Base-by-base conservation (phyloP, 208 protist genomes). In the Acanthamoeba rhysodes region DNA sequence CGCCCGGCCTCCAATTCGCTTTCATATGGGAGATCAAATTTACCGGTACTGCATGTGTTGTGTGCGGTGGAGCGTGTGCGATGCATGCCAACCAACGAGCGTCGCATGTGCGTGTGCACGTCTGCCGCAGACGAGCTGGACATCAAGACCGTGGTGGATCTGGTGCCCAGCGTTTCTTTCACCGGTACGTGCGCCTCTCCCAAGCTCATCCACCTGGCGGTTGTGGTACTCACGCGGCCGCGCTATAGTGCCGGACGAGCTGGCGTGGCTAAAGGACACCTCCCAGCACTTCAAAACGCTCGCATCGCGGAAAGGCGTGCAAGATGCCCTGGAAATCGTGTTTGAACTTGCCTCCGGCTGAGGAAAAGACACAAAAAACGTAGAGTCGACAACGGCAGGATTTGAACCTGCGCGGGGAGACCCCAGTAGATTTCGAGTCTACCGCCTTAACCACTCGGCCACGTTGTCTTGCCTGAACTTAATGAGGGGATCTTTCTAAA, bases 11-110 rank as follows among this genome's bases (percentile, higher is more conserved):
- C 22, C 68, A 76, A 32, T 76, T 76, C 32, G n/a, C n/a, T 2
- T 76, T 76, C 32, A 32, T 76, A 27, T 76, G 68, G 68, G 68
- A 76, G 29, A 76, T 76, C 68, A 76, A 29, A 1, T 76, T 76
- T 27, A 34, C 68, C 3, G 68, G 68, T 76, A 34, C 68, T 76
- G 22, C 32, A 4, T 76, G 20, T 6, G 20, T 68, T 22, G 24
- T 68, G 20, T 68, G 62, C 62, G 62, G 41, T 45, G 41, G 41
- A 0, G 20, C 57, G 22, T 27, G 57, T 3, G 57, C 16, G 16
- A 22, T 22, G 55, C 55, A 62, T 24, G 6, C 12, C 12, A 62
- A 62, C 57, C 57, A 62, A 62, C 57, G 57, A 62, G 2, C 12
- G 41, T 45, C 9, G 41, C 41, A 45, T 45, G 41, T 45, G 5